A percentile compares a stretch with the other conserved stretches of the same genome.
Conservation (phyloP, 805 yeast species). For the Maudiozyma saulgeensis region DNA sequence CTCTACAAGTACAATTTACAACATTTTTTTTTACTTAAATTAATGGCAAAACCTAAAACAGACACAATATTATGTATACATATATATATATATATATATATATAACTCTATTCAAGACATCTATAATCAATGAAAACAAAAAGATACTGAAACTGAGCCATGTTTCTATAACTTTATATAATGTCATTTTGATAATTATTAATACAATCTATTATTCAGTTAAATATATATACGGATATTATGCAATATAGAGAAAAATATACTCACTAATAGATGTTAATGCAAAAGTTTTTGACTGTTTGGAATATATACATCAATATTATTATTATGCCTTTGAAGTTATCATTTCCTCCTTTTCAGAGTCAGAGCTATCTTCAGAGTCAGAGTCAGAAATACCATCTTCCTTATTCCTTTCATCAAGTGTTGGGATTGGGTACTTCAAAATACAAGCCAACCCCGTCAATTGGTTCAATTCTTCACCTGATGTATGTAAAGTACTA, state of each 20-base stretch:
- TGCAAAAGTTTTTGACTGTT: no score
- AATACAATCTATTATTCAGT: no score
- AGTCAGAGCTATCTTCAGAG: neutral
- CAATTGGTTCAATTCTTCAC: conserved; percentile 76
- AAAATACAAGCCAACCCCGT: conserved; percentile 87
- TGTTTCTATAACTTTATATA: no score
- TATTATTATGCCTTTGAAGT: conserved; percentile 1
- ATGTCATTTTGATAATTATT: no score
- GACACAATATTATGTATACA: neutral
- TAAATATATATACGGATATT: no score
- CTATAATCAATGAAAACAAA: neutral
- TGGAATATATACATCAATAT: neutral
- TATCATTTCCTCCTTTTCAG: conserved; percentile 1
- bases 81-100: no score
- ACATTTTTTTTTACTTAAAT: neutral
- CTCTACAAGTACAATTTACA: no score
- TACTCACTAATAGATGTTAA: no score
- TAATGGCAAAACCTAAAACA: neutral
- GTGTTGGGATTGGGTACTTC: conserved; percentile 71
- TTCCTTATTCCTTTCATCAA: conserved; percentile 44
- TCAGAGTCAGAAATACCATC: neutral
- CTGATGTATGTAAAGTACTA: conserved; percentile 79
- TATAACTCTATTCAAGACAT: neutral
- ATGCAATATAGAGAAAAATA: no score
- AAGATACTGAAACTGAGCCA: no score